Conservation (phyloP, 768 basidiomycete species). For the Pisolithus orientalis region DNA sequence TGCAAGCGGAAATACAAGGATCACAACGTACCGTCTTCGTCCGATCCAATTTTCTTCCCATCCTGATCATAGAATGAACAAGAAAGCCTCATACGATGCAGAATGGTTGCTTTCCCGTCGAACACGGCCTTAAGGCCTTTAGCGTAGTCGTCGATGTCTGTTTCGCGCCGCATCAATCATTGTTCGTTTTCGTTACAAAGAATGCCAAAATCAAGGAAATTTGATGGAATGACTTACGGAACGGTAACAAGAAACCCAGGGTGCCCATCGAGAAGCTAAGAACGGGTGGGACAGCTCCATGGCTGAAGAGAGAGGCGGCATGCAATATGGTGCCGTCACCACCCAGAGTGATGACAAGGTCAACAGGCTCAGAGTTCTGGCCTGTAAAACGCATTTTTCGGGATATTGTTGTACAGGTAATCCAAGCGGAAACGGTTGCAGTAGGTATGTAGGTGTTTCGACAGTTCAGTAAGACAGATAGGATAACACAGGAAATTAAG, state of each 20-base stretch:
- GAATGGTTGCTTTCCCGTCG: conserved; percentile 69
- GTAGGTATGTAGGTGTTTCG: no score
- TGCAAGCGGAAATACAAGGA: background rate
- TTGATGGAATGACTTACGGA: conserved; percentile 52
- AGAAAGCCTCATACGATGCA: conserved; percentile 86
- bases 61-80: conserved; percentile 69
- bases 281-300: conserved; percentile 88
- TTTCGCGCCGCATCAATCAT: conserved; percentile 1
- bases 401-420: no score
- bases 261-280: conserved; percentile 67
- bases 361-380: conserved; percentile 56
- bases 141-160: conserved; percentile 86
- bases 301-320: conserved; percentile 84
- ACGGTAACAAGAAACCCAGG: conserved; percentile 88
- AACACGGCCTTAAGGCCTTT: conserved; percentile 78
- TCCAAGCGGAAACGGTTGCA: no score
- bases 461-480: background rate
- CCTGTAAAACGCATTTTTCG: conserved; percentile 20
- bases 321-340: conserved; percentile 95
- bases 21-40: conserved; percentile 47
- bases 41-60: conserved; percentile 47
- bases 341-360: conserved; percentile 85
- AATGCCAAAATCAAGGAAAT: background rate
- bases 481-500: background rate
- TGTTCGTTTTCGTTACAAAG: background rate